Conservation (phyloP, 2,329 filamentous ascomycete species). For the Huntiella moniliformis region DNA sequence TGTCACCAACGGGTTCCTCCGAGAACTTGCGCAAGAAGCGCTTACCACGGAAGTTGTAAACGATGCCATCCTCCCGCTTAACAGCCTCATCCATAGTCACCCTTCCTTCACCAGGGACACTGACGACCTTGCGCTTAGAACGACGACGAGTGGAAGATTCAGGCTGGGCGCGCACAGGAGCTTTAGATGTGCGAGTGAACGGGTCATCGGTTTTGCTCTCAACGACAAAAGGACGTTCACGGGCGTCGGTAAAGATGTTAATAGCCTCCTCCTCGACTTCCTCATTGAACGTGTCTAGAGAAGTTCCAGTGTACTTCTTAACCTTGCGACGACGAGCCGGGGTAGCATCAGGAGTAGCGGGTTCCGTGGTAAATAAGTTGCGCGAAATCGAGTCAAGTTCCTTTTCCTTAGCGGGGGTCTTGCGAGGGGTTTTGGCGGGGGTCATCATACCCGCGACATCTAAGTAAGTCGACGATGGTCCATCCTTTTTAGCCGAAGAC, state of each 20-base stretch:
- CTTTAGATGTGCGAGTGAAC: slow-evolving; percentile 35
- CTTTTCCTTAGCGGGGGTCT: slow-evolving; percentile 34
- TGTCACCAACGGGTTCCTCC: slow-evolving; percentile 21
- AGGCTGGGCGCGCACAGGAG: slow-evolving; percentile 16
- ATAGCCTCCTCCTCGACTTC: slow-evolving; percentile 40
- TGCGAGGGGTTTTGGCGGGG: slow-evolving; percentile 59
- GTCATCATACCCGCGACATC: slow-evolving; percentile 47
- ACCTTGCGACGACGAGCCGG: slow-evolving; percentile 38
- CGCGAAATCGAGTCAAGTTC: slow-evolving; percentile 36
- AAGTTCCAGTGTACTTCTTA: slow-evolving; percentile 36
- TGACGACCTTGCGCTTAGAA: slow-evolving; percentile 35
- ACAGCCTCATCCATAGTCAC: slow-evolving; percentile 44
- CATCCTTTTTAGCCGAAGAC: slow-evolving; percentile 16
- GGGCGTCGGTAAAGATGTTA: slow-evolving; percentile 58
- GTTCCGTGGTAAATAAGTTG: slow-evolving; percentile 36
- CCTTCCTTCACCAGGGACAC: slow-evolving; percentile 36
- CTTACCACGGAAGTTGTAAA: slow-evolving; percentile 66
- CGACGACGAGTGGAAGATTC: slow-evolving; percentile 25
- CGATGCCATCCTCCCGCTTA: slow-evolving; percentile 49
- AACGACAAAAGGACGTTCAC: slow-evolving; percentile 53
- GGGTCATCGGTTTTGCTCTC: slow-evolving; percentile 53
- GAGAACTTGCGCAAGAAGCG: slow-evolving; percentile 55
- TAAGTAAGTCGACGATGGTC: slow-evolving; percentile 19
- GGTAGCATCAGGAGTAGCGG: slow-evolving; percentile 37
- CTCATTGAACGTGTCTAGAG: slow-evolving; percentile 34